Percentiles rank a stretch among this genome's conserved stretches.
Evolutionary conservation across 805 yeast genomes (phyloP).

Genomic region (Monosporozyma solicola): DNA sequence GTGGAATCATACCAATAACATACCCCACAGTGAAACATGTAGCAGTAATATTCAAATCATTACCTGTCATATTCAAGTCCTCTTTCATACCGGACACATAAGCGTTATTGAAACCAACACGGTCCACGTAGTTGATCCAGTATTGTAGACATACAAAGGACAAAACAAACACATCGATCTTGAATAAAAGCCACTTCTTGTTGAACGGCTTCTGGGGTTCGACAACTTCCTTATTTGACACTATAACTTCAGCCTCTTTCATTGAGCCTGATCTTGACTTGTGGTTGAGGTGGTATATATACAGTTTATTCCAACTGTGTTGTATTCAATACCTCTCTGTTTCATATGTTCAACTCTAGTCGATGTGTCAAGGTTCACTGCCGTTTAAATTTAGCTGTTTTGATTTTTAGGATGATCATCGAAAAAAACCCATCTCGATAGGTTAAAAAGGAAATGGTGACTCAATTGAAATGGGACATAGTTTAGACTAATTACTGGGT

Average conservation of each 20-base stretch:
- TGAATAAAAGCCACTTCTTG: conserved; percentile 14
- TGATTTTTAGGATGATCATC: neutral
- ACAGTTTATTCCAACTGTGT: neutral
- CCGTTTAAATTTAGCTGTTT: neutral
- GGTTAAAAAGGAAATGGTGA: neutral
- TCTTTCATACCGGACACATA: conserved; percentile 63
- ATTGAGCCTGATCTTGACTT: neutral
- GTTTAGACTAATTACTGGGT: neutral
- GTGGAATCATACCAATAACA: conserved; percentile 53
- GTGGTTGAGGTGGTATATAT: neutral
- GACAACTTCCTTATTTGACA: neutral
- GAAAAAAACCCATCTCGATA: neutral
- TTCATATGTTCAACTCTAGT: neutral
- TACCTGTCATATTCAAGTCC: conserved; percentile 39
- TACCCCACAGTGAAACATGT: conserved; percentile 55
- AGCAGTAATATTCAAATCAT: conserved; percentile 42
- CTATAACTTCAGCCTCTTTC: neutral
- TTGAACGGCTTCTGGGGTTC: neutral
- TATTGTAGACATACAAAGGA: conserved; percentile 30
- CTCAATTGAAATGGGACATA: neutral
- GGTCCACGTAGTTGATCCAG: conserved; percentile 48
- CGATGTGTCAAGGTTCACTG: neutral
- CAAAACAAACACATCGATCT: conserved; percentile 27
- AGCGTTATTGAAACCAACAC: conserved; percentile 47
- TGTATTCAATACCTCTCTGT: too few relatives aligned